Percentiles rank a stretch among this genome's conserved stretches.
phyloP scores from a whole-genome alignment of 495 filamentous ascomycete genomes.

The Neurospora sublineolata region DNA sequence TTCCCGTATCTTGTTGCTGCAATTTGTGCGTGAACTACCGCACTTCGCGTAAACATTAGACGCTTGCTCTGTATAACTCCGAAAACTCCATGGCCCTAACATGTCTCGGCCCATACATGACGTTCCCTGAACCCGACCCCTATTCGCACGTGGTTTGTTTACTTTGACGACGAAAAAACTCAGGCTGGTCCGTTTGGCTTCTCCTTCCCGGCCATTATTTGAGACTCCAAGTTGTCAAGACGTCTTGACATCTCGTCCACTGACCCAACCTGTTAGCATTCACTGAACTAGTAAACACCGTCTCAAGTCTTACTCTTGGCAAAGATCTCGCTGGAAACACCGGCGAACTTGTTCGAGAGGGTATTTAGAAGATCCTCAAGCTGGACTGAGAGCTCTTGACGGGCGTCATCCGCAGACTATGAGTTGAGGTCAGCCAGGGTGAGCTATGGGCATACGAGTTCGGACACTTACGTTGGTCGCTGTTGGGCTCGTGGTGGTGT shows the following conservation, averaged over 20 bases:
- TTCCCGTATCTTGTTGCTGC: too few relatives aligned
- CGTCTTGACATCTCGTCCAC: constrained; percentile 94
- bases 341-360: constrained; percentile 71
- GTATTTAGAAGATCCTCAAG: constrained; percentile 80
- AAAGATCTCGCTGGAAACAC: constrained; percentile 72
- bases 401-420: constrained; percentile 28
- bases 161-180: not conserved
- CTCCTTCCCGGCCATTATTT: constrained; percentile 44
- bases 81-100: not conserved
- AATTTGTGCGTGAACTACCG: not conserved
- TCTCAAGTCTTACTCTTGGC: constrained; percentile 56
- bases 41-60: not conserved
- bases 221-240: constrained; percentile 75
- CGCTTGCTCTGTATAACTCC: not conserved
- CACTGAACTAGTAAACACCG: not conserved
- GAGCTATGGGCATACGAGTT: not conserved
- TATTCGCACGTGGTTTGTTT: not conserved
- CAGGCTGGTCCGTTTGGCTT: constrained; percentile 19
- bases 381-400: constrained; percentile 57
- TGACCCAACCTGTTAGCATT: constrained; percentile 19
- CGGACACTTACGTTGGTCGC: constrained; percentile 20
- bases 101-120: not conserved
- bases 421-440: not conserved
- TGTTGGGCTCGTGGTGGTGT: constrained; percentile 15
- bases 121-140: not conserved